These are phyloP conservation scores for Ploettnerulaceae sp. DNA, from an alignment of 2,329 filamentous ascomycete species.

Conservation along the genomic window DNA sequence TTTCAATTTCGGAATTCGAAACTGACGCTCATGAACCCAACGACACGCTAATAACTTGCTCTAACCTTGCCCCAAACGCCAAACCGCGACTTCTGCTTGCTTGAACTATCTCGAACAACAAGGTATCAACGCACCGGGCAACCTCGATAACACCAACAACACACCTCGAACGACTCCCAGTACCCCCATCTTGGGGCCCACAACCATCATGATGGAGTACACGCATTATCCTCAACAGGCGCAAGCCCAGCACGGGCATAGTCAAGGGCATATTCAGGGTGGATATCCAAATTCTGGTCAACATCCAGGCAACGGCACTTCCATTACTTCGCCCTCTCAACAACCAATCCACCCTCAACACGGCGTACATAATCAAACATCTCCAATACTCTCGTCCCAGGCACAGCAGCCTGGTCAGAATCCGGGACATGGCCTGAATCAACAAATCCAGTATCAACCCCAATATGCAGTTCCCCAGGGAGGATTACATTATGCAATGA, in stretches of 20 bases:
- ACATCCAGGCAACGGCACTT: constrained; percentile 43
- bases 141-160: constrained; percentile 5
- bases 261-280: constrained; percentile 50
- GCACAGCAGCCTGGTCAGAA: constrained; percentile 64
- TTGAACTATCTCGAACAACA: constrained; percentile 9
- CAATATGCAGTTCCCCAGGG: constrained; percentile 69
- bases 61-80: constrained; percentile 2
- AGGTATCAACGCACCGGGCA: constrained; percentile 15
- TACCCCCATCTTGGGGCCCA: constrained; percentile 27
- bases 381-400: constrained; percentile 75
- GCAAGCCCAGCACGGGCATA: constrained; percentile 57
- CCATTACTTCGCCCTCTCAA: constrained; percentile 69
- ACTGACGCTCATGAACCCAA: neutral
- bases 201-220: constrained; percentile 63
- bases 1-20: constrained; percentile 8
- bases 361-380: constrained; percentile 59
- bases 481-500: constrained; percentile 78
- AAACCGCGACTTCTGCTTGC: constrained; percentile 13
- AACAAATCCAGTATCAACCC: constrained; percentile 76
- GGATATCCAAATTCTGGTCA: constrained; percentile 58
- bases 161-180: constrained; percentile 19
- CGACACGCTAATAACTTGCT: neutral
- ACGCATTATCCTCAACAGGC: constrained; percentile 63
- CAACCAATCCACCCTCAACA: constrained; percentile 61
- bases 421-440: constrained; percentile 53